Base-by-base conservation (phyloP, 805 yeast genomes). In the Wickerhamomyces rabaulensis region DNA sequence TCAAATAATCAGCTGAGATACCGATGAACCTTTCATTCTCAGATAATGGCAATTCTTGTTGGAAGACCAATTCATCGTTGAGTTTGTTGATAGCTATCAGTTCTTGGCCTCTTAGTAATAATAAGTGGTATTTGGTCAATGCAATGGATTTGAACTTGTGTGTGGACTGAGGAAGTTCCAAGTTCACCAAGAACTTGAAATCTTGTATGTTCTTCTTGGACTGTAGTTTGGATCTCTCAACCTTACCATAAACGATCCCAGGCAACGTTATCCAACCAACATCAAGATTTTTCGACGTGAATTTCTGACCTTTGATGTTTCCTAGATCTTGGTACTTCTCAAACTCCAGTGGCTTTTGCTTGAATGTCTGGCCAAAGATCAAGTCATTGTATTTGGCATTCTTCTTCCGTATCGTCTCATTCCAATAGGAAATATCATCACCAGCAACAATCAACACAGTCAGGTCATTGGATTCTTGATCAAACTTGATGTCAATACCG, bases 41-140 rank as follows among this genome's bases (percentile, higher is more conserved):
- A 21, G 57, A 58, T 44, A 47, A 55, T 38, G 65, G 71, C 4
- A 79, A 60, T 1, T 68, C 59, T 36, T 72, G 73, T 35, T 70
- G 67, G 43, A 64, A 72, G 1, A 75, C 77, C 5, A 73, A 57
- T 41, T 74, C 64, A 46, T 75, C 76, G 50, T 73, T 78, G 29
- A 84, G 61, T 46, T 78, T 77, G 52, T 80, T 82, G 38, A 74
- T 70, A 1, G 72, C 55, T 5, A 79, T 49, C 17, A 74, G 58
- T 43, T 72, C 72, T 2, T 65, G 55, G 2, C 73, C 74, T 13
- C 75, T 61, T 4, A 82, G 59, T 5, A 79, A 49, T 1, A 82
- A 50, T 2, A 82, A 54, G 58, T 83, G 86, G 52, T 74, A 84
- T 41, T 73, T 70, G 0, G 86, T 74, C 23, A 84, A 53, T 2